Percentiles rank a stretch among this genome's conserved stretches.
These are phyloP conservation scores for Melocanna baccifera DNA, from an alignment of 176 grass and related monocot species.

Conservation along the genomic window DNA sequence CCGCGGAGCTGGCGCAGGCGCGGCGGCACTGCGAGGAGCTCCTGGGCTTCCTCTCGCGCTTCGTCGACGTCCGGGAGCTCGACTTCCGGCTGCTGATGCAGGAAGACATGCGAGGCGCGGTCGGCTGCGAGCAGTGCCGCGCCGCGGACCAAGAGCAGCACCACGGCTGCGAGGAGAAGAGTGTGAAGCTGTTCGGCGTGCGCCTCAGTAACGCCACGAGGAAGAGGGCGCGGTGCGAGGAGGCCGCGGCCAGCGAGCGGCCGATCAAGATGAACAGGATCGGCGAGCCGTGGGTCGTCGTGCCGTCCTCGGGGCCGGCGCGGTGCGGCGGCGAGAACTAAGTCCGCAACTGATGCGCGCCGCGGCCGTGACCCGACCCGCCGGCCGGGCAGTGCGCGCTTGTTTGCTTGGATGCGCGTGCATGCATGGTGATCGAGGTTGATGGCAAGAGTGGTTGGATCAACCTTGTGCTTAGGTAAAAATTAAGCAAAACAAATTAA, in stretches of 20 bases:
- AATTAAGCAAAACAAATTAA: slow-evolving; percentile 3
- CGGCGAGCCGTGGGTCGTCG: slow-evolving; percentile 50
- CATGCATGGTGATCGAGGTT: not conserved
- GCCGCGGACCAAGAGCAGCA: not conserved
- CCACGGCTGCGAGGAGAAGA: slow-evolving; percentile 16
- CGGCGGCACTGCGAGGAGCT: slow-evolving; percentile 68
- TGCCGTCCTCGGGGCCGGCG: slow-evolving; percentile 36
- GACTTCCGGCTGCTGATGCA: slow-evolving; percentile 54
- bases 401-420: not conserved
- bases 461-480: slow-evolving; percentile 15
- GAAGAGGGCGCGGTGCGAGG: slow-evolving; percentile 51
- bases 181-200: slow-evolving; percentile 74
- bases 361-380: not conserved
- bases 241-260: slow-evolving; percentile 34
- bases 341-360: slow-evolving; percentile 14
- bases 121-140: not conserved
- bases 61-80: slow-evolving; percentile 61
- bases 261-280: slow-evolving; percentile 54
- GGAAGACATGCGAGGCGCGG: not conserved
- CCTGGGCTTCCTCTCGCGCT: slow-evolving; percentile 64
- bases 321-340: slow-evolving; percentile 38
- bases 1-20: slow-evolving; percentile 47
- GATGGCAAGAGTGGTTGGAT: slow-evolving; percentile 2
- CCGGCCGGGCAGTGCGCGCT: not conserved
- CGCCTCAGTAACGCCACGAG: slow-evolving; percentile 39